Evolutionary conservation across 306 rosid species (phyloP).

Genomic region (Benincasa hispida): DNA sequence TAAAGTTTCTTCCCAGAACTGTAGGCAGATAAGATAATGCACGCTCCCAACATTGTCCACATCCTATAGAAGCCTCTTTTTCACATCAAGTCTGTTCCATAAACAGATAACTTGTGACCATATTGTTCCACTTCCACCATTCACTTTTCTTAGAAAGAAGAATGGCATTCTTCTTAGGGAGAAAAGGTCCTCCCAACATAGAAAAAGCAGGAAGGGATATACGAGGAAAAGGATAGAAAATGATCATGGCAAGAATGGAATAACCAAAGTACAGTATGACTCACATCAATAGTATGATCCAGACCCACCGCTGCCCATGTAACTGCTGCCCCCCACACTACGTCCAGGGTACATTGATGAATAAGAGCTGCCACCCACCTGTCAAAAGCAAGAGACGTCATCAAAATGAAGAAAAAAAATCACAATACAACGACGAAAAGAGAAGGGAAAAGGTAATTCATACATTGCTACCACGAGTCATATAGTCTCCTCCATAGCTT

Average conservation of each 20-base stretch:
- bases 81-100: slow-evolving; percentile 59
- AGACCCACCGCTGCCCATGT: slow-evolving; percentile 69
- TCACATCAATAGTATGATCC: slow-evolving; percentile 85
- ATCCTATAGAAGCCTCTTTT: slow-evolving; percentile 64
- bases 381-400: background rate
- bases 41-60: slow-evolving; percentile 36
- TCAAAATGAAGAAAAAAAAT: background rate
- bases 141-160: slow-evolving; percentile 25
- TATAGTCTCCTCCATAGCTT: slow-evolving; percentile 65
- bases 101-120: slow-evolving; percentile 63
- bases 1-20: slow-evolving; percentile 33
- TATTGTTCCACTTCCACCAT: slow-evolving; percentile 38
- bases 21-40: slow-evolving; percentile 32
- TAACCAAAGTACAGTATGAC: slow-evolving; percentile 1
- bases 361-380: slow-evolving; percentile 79
- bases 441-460: slow-evolving; percentile 1
- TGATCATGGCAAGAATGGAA: background rate
- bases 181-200: slow-evolving; percentile 19
- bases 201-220: slow-evolving; percentile 5
- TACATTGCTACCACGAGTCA: slow-evolving; percentile 81
- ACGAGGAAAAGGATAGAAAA: background rate
- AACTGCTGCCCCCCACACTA: slow-evolving; percentile 60
- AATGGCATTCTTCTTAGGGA: slow-evolving; percentile 23
- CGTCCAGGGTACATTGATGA: slow-evolving; percentile 70
- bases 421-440: background rate